phyloP scores from a whole-genome alignment of 2,329 filamentous ascomycete genomes.

The Gnomoniopsis sp. region DNA sequence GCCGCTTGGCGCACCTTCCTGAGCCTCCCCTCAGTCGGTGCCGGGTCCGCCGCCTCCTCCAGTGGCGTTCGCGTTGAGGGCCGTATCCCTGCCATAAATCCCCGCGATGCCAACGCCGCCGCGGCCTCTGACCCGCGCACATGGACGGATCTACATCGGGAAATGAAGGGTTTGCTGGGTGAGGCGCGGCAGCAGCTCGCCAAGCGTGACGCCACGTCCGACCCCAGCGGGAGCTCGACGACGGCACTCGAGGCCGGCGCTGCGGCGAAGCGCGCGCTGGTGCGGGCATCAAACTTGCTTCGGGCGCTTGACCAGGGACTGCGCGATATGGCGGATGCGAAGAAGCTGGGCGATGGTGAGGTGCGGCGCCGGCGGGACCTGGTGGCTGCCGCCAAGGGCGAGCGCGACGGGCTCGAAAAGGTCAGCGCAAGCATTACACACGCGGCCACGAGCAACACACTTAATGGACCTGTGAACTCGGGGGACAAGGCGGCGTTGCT shows the following conservation, averaged over 20 bases:
- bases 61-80: constrained; percentile 31
- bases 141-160: constrained; percentile 74
- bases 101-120: constrained; percentile 33
- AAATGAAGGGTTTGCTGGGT: constrained; percentile 69
- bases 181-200: constrained; percentile 65
- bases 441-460: constrained; percentile 43
- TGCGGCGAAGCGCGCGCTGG: constrained; percentile 70
- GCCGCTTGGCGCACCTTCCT: constrained; percentile 71
- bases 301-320: constrained; percentile 64
- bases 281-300: constrained; percentile 65
- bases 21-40: constrained; percentile 56
- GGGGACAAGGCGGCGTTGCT: constrained; percentile 51
- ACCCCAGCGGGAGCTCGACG: constrained; percentile 34
- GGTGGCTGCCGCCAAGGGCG: constrained; percentile 65
- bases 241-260: constrained; percentile 60
- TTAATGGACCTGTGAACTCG: constrained; percentile 46
- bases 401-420: constrained; percentile 72
- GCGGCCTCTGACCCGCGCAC: constrained; percentile 58
- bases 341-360: constrained; percentile 69
- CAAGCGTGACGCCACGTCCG: constrained; percentile 59
- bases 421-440: constrained; percentile 56
- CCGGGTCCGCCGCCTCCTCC: constrained; percentile 46
- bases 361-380: constrained; percentile 68
- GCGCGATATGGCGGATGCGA: constrained; percentile 49
- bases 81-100: constrained; percentile 33